phyloP scores from a whole-genome alignment of 139 green algal species.

The Marvania coccoides region DNA sequence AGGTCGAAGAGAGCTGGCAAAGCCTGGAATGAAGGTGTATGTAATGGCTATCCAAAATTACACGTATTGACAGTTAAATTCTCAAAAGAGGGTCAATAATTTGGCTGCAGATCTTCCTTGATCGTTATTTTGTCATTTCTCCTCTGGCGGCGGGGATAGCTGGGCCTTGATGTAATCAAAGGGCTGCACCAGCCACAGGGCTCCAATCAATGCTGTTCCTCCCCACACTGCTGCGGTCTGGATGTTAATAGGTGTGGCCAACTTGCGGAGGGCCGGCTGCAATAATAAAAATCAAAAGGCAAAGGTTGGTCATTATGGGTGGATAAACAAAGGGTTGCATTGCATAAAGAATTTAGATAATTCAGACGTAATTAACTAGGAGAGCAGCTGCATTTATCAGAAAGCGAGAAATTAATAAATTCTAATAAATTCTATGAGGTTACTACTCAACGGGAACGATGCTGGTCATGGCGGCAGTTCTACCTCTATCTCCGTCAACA shows the following conservation, averaged over 20 bases:
- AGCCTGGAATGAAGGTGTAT: constrained; percentile 21
- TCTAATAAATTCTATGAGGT: too few relatives aligned
- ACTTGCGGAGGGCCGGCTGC: not conserved
- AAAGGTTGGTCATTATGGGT: too few relatives aligned
- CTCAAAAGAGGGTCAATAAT: not conserved
- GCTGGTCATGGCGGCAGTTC: too few relatives aligned
- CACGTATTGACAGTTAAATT: not conserved
- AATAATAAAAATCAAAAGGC: not conserved
- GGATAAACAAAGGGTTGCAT: too few relatives aligned
- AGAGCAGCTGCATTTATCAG: not conserved
- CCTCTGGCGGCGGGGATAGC: not conserved
- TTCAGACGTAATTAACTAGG: too few relatives aligned
- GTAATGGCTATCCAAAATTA: not conserved
- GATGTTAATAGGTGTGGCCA: constrained; percentile 6
- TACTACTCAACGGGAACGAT: too few relatives aligned
- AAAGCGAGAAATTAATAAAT: too few relatives aligned
- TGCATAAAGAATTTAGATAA: too few relatives aligned
- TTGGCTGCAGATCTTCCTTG: not conserved
- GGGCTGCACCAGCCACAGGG: constrained; percentile 18
- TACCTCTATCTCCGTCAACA: too few relatives aligned
- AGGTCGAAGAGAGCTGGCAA: constrained; percentile 30
- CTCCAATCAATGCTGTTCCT: not conserved
- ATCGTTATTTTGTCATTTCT: not conserved
- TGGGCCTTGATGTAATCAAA: constrained; percentile 22
- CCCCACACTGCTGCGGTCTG: constrained; percentile 18